Evolutionary conservation across 1,139 yeast species (phyloP).

Genomic region (Yamadazyma buinensis): DNA sequence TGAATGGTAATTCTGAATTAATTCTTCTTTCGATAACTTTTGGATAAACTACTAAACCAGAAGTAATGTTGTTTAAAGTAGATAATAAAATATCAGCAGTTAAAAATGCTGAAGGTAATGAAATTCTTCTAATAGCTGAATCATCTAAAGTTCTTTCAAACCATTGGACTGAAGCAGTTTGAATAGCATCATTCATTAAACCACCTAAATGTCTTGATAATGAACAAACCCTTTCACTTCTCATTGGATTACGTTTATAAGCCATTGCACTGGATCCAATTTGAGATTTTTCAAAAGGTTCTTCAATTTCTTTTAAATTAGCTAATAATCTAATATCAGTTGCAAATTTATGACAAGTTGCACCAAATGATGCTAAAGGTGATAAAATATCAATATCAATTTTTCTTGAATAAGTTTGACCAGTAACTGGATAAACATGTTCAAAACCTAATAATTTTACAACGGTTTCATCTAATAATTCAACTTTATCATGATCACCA

Average conservation of each 20-base stretch:
- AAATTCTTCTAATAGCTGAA: slow-evolving; percentile 96
- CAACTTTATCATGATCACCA: slow-evolving; percentile 96
- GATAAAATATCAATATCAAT: slow-evolving; percentile 92
- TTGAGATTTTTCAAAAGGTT: slow-evolving; percentile 96
- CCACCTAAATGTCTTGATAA: slow-evolving; percentile 93
- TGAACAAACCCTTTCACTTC: slow-evolving; percentile 98
- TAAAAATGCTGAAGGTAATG: slow-evolving; percentile 92
- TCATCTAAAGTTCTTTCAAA: slow-evolving; percentile 98
- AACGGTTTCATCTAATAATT: slow-evolving; percentile 84
- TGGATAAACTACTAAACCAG: slow-evolving; percentile 96
- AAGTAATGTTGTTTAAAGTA: slow-evolving; percentile 85
- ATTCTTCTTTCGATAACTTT: slow-evolving; percentile 98
- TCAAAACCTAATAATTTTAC: slow-evolving; percentile 92
- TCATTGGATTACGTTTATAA: slow-evolving; percentile 99
- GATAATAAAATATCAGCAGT: slow-evolving; percentile 92
- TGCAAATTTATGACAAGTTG: slow-evolving; percentile 96
- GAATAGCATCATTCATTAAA: slow-evolving; percentile 86
- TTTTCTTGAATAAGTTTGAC: slow-evolving; percentile 97
- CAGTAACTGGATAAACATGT: slow-evolving; percentile 94
- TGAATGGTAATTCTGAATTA: slow-evolving; percentile 91
- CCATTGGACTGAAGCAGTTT: slow-evolving; percentile 98
- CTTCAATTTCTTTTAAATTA: slow-evolving; percentile 94
- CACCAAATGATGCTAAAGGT: slow-evolving; percentile 93
- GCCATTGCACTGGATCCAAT: slow-evolving; percentile 99
- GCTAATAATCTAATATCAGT: slow-evolving; percentile 96